Evolutionary conservation across 768 basidiomycete species (phyloP), one percentile per base, ranked within the genome.

Genomic region (Austroboletus festivus): DNA sequence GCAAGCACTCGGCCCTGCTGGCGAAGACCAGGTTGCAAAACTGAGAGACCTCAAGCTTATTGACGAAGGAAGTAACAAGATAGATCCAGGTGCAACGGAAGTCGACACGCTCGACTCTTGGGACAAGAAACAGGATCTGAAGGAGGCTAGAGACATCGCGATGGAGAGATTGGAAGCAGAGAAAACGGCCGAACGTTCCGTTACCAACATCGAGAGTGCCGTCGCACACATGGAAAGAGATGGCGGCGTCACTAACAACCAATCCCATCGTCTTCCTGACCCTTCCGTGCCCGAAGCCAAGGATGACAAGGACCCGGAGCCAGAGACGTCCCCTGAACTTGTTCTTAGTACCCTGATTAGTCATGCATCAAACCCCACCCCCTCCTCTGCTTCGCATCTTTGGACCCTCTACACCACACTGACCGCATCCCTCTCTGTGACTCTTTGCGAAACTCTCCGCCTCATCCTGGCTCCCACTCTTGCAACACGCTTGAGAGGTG

Each of bases 401-500:
- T 99, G 96, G 96, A 83, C 87, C 12, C 73, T 84, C 15, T 99
- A 99, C 70, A 87, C 89, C 57, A 84, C 87, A 3, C 73, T 96
- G 55, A 98, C 96, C 1, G 85, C 90, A 47, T 86, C 95, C 51
- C 81, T 99, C 35, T 89, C 96, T 2, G 90, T 89, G 58, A 78
- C 85, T 2, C 82, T 99, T 19, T 98, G 94, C 62, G 96, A 98
- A 69, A 94, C 97, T 63, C 81, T 98, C 16, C 89, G 96, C 21
- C 86, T 98, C 28, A 95, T 98, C 64, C 79, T 99, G 31, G 93
- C 94, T 54, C 96, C 96, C 0, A 98, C 95, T 0, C 75, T 89
- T 42, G 93, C 96, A 5, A 96, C 95, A 6, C 81, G 96, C 19
- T 76, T 99, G 38, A 87, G 89, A 69, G 96, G 96, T 33, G 96